Evolutionary conservation across 352 stramenopile genomes (phyloP), one percentile per base, ranked within the genome.

Genomic region (Thalassiosira allenii): DNA sequence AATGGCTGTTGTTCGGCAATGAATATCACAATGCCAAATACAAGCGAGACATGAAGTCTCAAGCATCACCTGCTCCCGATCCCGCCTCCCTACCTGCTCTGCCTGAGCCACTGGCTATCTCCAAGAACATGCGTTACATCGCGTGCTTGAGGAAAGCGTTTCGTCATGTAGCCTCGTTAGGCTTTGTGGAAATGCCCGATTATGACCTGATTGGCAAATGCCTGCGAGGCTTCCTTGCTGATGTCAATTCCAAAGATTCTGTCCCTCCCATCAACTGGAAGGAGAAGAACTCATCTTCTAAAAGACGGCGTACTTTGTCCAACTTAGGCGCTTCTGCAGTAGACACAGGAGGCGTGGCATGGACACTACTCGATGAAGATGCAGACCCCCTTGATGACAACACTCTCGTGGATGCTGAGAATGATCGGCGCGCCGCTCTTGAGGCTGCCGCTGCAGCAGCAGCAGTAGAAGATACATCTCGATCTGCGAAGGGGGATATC

Each of bases 171-270:
- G 73, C 72, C 41, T 66, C 43, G 14, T 71, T 93, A 32, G 49
- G 67, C 9, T 93, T 91, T 64, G 59, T 65, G 1, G 86, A 93
- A 62, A 81, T 65, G 43, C 89, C 89, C n/a, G 79, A 93, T 82
- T 93, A 93, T 68, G 66, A 88, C 54, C 72, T 91, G 0, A 80
- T 93, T 43, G 73, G 76, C 62, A 41, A 86, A 23, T 93, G 84
- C 54, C 49, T 93, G 4, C 49, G 72, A 49, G 78, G 75, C 5
- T 93, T 93, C 52, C 65, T 89, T 3, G 56, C 81, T 8, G 64
- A 79, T 33, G n/a, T n/a, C n/a, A n/a, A n/a, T n/a, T 22, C 53
- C 8, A 44, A 14, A n/a, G 56, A 82, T 59, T 29, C 29, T 40
- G 74, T 75, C 37, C 62, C 75, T 47, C 33, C 62, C 34, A 81